phyloP scores from a whole-genome alignment of 768 basidiomycete species.

The Serendipita sp. region DNA sequence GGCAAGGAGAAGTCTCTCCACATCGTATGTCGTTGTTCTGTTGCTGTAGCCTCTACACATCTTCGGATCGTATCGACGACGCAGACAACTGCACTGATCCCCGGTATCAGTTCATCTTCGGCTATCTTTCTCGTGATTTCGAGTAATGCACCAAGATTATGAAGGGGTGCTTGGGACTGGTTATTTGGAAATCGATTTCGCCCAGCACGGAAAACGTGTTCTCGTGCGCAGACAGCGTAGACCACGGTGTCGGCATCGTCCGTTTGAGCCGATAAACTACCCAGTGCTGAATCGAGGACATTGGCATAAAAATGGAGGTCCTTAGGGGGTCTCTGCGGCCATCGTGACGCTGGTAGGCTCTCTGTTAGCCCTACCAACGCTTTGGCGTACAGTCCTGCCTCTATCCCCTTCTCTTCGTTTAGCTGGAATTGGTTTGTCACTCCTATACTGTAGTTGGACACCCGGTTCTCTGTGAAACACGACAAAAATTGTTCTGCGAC shows the following conservation, averaged over 20 bases:
- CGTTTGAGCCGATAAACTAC: background rate
- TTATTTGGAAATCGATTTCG: background rate
- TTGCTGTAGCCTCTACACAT: constrained; percentile 2
- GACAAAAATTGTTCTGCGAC: background rate
- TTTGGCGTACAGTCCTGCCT: background rate
- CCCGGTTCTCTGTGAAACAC: background rate
- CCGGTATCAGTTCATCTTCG: constrained; percentile 3
- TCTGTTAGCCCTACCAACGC: background rate
- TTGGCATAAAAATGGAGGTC: background rate
- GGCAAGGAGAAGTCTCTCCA: background rate
- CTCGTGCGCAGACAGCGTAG: background rate
- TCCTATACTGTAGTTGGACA: background rate
- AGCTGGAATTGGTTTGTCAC: background rate
- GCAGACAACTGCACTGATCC: background rate
- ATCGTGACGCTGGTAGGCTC: constrained; percentile 1
- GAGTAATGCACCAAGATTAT: background rate
- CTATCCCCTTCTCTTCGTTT: constrained; percentile 1
- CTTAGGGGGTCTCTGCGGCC: background rate
- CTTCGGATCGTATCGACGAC: background rate
- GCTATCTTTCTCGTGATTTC: background rate
- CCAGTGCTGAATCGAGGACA: background rate
- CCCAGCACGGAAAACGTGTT: background rate
- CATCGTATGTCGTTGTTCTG: background rate
- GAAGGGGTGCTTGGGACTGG: background rate
- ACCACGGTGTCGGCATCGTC: background rate